Conservation (phyloP, 192 early-diverging fungal genomes). For the Chytriomyces confervae region DNA sequence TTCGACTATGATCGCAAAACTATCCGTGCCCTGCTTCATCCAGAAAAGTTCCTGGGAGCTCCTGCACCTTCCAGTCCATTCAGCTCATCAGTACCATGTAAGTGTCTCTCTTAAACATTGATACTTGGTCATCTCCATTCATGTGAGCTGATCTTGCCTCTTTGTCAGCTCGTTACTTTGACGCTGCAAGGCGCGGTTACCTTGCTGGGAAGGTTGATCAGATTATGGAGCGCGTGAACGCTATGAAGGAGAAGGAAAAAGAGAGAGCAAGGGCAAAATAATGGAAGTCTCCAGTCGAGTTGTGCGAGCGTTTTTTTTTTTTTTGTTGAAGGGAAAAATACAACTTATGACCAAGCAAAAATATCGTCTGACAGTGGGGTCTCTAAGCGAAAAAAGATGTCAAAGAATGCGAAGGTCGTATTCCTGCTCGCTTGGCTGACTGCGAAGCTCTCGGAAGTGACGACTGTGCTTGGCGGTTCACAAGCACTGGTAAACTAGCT, state of each 20-base stretch:
- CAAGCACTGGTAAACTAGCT: too few relatives aligned
- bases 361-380: too few relatives aligned
- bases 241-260: background rate
- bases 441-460: too few relatives aligned
- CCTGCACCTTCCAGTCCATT: slow-evolving; percentile 66
- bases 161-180: slow-evolving; percentile 62
- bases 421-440: too few relatives aligned
- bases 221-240: background rate
- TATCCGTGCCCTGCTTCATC: slow-evolving; percentile 77
- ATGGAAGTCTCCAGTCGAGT: too few relatives aligned
- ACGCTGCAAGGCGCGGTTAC: slow-evolving; percentile 76
- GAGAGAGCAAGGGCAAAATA: background rate
- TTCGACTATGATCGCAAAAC: slow-evolving; percentile 81
- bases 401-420: too few relatives aligned
- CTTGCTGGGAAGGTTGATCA: slow-evolving; percentile 50
- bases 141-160: background rate
- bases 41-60: slow-evolving; percentile 75
- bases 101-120: background rate
- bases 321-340: too few relatives aligned
- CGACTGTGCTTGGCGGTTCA: too few relatives aligned
- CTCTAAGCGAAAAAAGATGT: too few relatives aligned
- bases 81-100: slow-evolving; percentile 35
- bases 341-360: too few relatives aligned
- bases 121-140: background rate
- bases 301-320: too few relatives aligned